phyloP scores from a whole-genome alignment of 768 basidiomycete genomes.

The Rhodosporidiobolus odoratus region DNA sequence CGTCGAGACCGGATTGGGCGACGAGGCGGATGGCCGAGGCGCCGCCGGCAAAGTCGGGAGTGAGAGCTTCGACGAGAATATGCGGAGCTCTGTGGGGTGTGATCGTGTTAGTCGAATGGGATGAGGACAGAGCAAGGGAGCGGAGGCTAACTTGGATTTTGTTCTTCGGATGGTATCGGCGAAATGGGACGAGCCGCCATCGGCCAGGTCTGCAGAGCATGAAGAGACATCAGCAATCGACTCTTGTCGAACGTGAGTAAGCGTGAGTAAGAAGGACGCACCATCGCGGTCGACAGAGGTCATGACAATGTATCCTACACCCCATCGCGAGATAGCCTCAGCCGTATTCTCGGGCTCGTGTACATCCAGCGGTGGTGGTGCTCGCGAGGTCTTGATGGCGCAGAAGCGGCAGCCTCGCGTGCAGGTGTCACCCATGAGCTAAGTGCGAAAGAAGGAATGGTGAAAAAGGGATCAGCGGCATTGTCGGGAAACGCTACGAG shows the following conservation, averaged over 20 bases:
- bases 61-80: slow-evolving; percentile 92
- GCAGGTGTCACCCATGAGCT: slow-evolving; percentile 99
- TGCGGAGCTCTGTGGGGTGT: slow-evolving; percentile 69
- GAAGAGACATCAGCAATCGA: not conserved
- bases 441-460: not conserved
- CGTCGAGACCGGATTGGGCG: slow-evolving; percentile 88
- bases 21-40: slow-evolving; percentile 70
- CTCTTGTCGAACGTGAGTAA: not conserved
- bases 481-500: not conserved
- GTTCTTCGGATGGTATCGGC: slow-evolving; percentile 91
- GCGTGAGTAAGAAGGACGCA: slow-evolving; percentile 46
- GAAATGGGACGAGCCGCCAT: slow-evolving; percentile 89
- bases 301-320: slow-evolving; percentile 92
- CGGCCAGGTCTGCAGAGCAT: slow-evolving; percentile 81
- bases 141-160: slow-evolving; percentile 79
- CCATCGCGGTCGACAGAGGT: slow-evolving; percentile 97
- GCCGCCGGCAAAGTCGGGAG: slow-evolving; percentile 84
- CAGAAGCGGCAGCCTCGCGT: slow-evolving; percentile 97
- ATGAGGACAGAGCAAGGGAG: not conserved
- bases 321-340: slow-evolving; percentile 96
- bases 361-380: slow-evolving; percentile 84
- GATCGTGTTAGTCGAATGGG: not conserved
- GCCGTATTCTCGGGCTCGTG: slow-evolving; percentile 98
- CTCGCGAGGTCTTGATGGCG: slow-evolving; percentile 84
- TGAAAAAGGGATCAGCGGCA: not conserved